Evolutionary conservation across 768 basidiomycete genomes (phyloP).

Genomic region (Suillus variegatus): DNA sequence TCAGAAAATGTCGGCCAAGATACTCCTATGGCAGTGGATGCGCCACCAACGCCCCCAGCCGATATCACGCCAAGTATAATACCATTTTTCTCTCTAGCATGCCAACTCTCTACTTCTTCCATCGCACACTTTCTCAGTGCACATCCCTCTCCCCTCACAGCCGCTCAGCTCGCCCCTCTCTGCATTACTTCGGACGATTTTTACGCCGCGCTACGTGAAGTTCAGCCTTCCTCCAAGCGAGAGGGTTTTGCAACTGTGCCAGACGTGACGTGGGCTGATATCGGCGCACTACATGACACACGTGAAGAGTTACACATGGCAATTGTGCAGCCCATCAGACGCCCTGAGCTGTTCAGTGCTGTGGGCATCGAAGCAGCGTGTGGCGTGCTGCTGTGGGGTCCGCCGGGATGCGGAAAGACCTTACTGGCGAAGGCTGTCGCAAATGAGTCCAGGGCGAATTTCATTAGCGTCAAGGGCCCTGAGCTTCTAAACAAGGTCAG

Average conservation of each 20-base stretch:
- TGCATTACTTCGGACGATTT: slow-evolving; percentile 86
- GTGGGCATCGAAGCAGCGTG: slow-evolving; percentile 92
- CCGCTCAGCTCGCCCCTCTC: slow-evolving; percentile 76
- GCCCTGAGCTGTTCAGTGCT: slow-evolving; percentile 84
- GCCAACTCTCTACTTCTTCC: slow-evolving; percentile 56
- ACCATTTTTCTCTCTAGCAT: slow-evolving; percentile 39
- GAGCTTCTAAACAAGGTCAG: slow-evolving; percentile 93
- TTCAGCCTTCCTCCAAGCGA: slow-evolving; percentile 95
- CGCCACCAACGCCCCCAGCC: slow-evolving; percentile 16
- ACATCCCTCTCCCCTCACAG: slow-evolving; percentile 80
- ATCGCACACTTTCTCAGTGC: slow-evolving; percentile 89
- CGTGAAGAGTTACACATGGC: slow-evolving; percentile 96
- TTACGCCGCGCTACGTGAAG: slow-evolving; percentile 72
- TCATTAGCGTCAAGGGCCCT: slow-evolving; percentile 97
- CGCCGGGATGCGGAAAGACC: slow-evolving; percentile 98
- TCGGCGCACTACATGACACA: slow-evolving; percentile 86
- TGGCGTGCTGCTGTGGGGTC: slow-evolving; percentile 97
- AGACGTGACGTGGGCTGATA: slow-evolving; percentile 91
- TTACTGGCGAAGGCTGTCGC: slow-evolving; percentile 98
- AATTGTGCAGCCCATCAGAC: slow-evolving; percentile 90
- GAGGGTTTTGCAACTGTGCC: slow-evolving; percentile 98
- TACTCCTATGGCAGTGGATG: slow-evolving; percentile 41
- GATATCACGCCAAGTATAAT: slow-evolving; percentile 20
- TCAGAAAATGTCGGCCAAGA: slow-evolving; percentile 23
- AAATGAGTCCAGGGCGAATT: slow-evolving; percentile 93